Evolutionary conservation across 768 basidiomycete genomes (phyloP).

Genomic region (Collybiopsis luxurians): DNA sequence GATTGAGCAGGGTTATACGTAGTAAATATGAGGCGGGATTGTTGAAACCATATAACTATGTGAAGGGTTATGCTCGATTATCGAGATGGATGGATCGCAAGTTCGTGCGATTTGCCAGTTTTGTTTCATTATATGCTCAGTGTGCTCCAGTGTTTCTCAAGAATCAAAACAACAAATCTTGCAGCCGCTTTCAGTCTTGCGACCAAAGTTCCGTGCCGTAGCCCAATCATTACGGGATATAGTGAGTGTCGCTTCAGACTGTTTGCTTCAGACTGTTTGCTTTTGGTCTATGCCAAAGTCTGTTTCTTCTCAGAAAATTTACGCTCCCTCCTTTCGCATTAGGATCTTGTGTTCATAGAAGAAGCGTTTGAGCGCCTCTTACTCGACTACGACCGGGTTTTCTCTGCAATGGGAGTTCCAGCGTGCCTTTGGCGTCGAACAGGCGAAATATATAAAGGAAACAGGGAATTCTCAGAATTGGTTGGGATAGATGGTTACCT

Average conservation of each 20-base stretch:
- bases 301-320: too few species aligned
- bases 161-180: constrained; percentile 91
- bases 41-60: constrained; percentile 94
- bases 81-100: constrained; percentile 95
- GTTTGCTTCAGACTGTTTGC: background rate
- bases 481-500: constrained; percentile 84
- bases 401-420: constrained; percentile 94
- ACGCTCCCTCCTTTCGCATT: too few species aligned
- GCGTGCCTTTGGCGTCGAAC: constrained; percentile 96
- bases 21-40: constrained; percentile 97
- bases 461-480: constrained; percentile 91
- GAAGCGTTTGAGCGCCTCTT: constrained; percentile 95
- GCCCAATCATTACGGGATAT: constrained; percentile 85
- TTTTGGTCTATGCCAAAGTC: constrained; percentile 2
- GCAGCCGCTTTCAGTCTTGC: constrained; percentile 80
- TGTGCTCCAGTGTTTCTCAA: constrained; percentile 65
- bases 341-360: constrained; percentile 95
- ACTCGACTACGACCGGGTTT: constrained; percentile 93
- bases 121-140: background rate
- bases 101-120: constrained; percentile 36
- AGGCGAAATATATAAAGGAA: constrained; percentile 98
- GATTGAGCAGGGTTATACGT: constrained; percentile 86
- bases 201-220: constrained; percentile 84
- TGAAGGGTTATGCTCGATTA: constrained; percentile 89
- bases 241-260: constrained; percentile 36